Base-by-base conservation (phyloP, 805 yeast genomes). In the Wickerhamiella domercqiae region DNA sequence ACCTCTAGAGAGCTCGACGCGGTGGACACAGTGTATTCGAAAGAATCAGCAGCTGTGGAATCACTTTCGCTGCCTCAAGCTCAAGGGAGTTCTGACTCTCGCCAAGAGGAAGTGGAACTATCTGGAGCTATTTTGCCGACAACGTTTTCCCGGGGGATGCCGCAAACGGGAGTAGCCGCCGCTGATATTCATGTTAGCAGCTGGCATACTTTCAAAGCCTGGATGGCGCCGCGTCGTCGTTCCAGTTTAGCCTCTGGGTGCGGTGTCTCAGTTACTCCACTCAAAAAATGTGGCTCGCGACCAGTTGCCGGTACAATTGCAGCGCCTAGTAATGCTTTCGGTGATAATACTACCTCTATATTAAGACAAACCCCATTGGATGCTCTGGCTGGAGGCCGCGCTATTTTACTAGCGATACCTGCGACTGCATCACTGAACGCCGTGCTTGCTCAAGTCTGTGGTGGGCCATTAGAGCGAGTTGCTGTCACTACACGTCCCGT, bases 401-500 rank as follows among this genome's bases (percentile, higher is more conserved):
- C 31, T 1, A 32, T 38, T 6, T 20, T 31, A 5, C 7, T 34
- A 4, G 21, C 28, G 3, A 36, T 39, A 2, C 11, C 29, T 2
- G 3, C 36, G 2, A 14, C 21, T 3, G 16, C 33, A 6, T 31
- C 47, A 2, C 9, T 45, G 14, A 18, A 31, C 4, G 5, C 35
- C 5, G 29, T 47, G 17, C 35, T 49, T 5, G 13, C 49, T 3
- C 53, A 49, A 34, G 45, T 46, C 1, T 33, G 50, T 6, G 51
- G 51, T 5, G 53, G 53, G 0, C 49, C 42, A 3, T 36, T 42
- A 11, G 43, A 39, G 28, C 30, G 39, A 2, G 40, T 37, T n/a
- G 20, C 14, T 7, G 21, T 14, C 16, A 6, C n/a, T 7, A n/a
- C 29, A 26, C n/a, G 6, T n/a, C 6, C 29, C 14, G 30, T 13